Percentiles rank a stretch among this genome's conserved stretches.
phyloP scores from a whole-genome alignment of 2,329 filamentous ascomycete species.

The Penicillium psychrosexuale region DNA sequence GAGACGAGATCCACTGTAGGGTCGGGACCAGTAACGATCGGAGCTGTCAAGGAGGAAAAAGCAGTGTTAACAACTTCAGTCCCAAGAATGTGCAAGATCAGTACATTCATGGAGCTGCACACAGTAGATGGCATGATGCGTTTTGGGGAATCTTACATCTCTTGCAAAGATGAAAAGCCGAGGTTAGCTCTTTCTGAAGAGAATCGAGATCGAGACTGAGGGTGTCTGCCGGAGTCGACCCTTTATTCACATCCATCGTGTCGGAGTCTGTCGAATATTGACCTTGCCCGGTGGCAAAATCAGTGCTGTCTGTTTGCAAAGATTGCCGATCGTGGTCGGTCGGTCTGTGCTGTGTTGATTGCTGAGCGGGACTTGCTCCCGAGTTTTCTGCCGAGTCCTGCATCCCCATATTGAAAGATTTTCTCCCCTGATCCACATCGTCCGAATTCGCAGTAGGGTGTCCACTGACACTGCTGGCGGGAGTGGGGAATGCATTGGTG shows the following conservation, averaged over 20 bases:
- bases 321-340: slow-evolving; percentile 37
- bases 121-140: slow-evolving; percentile 36
- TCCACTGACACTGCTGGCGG: slow-evolving; percentile 45
- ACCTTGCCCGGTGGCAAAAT: slow-evolving; percentile 23
- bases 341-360: slow-evolving; percentile 30
- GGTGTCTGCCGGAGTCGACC: slow-evolving; percentile 19
- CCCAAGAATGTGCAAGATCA: slow-evolving; percentile 26
- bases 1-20: slow-evolving; percentile 57
- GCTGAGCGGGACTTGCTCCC: slow-evolving; percentile 17
- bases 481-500: slow-evolving; percentile 45
- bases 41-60: slow-evolving; percentile 38
- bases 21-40: slow-evolving; percentile 54
- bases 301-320: slow-evolving; percentile 14
- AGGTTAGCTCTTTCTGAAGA: slow-evolving; percentile 46
- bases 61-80: slow-evolving; percentile 44
- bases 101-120: slow-evolving; percentile 28
- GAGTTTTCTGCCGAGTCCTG: slow-evolving; percentile 23
- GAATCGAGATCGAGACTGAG: slow-evolving; percentile 40
- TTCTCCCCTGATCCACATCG: slow-evolving; percentile 36
- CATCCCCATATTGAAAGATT: slow-evolving; percentile 25
- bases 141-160: slow-evolving; percentile 49
- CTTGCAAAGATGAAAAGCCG: slow-evolving; percentile 50
- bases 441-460: slow-evolving; percentile 33
- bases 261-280: slow-evolving; percentile 25
- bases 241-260: slow-evolving; percentile 42